phyloP scores from a whole-genome alignment of 2,329 filamentous ascomycete species.

The Exophiala xenobiotica region DNA sequence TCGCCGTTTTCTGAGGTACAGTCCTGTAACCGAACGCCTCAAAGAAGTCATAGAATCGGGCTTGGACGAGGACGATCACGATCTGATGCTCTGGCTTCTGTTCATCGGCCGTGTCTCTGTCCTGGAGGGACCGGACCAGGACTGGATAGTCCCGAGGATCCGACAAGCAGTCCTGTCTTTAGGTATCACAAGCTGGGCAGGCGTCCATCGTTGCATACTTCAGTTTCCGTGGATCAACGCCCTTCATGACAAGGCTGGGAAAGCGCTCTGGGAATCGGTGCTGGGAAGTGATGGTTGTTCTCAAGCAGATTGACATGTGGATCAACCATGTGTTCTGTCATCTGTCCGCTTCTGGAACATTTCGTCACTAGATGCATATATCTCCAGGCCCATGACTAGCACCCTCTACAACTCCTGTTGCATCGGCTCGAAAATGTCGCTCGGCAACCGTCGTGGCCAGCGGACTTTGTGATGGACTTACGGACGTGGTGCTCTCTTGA shows the following conservation, averaged over 20 bases:
- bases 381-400: too few relatives aligned
- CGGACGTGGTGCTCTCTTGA: too few relatives aligned
- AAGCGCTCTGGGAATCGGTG: neutral
- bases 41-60: neutral
- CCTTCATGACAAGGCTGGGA: neutral
- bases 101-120: slow-evolving; percentile 2
- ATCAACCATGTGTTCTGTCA: too few relatives aligned
- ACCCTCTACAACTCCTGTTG: too few relatives aligned
- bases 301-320: neutral
- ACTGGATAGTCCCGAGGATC: neutral
- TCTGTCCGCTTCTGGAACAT: too few relatives aligned
- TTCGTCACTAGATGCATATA: too few relatives aligned
- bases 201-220: neutral
- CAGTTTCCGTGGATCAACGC: slow-evolving; percentile 1
- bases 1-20: slow-evolving; percentile 1
- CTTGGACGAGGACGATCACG: neutral
- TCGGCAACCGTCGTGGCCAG: too few relatives aligned
- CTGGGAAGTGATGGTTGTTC: neutral
- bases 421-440: too few relatives aligned
- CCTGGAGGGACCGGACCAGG: neutral
- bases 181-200: neutral
- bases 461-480: too few relatives aligned
- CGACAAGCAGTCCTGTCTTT: neutral
- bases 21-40: neutral
- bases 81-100: slow-evolving; percentile 3